These are phyloP conservation scores for Potentilla sterilis DNA, from an alignment of 306 rosid genomes.

Conservation along the genomic window DNA sequence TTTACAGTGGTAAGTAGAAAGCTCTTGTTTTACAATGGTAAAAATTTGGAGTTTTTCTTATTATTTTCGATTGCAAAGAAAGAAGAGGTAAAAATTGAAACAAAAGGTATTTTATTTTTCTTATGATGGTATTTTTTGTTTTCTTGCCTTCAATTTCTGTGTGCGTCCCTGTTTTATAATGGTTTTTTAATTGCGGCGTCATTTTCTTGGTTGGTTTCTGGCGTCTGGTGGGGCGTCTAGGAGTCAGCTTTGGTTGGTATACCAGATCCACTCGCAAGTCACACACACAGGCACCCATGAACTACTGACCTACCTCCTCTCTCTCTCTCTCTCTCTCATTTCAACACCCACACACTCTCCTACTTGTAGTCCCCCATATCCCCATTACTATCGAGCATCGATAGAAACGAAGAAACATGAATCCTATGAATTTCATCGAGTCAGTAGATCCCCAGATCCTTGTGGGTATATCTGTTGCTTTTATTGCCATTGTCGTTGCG, in stretches of 20 bases:
- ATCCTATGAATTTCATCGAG: slow-evolving; percentile 55
- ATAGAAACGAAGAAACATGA: neutral
- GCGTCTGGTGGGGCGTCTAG: neutral
- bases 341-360: neutral
- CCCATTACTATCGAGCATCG: neutral
- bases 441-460: slow-evolving; percentile 53
- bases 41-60: too few species aligned
- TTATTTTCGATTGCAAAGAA: too few species aligned
- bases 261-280: neutral
- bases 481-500: slow-evolving; percentile 56
- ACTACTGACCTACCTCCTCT: neutral
- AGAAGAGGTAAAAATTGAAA: too few species aligned
- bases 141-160: neutral
- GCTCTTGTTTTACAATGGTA: too few species aligned
- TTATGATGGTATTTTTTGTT: too few species aligned
- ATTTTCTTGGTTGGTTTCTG: neutral
- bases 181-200: neutral
- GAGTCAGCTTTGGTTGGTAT: slow-evolving; percentile 9
- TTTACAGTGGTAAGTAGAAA: too few species aligned
- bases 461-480: slow-evolving; percentile 50
- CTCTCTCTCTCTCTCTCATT: neutral
- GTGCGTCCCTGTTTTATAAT: neutral
- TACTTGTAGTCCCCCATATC: neutral
- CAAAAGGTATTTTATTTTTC: too few species aligned
- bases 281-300: neutral